phyloP scores from a whole-genome alignment of 2,329 filamentous ascomycete genomes.

The Aspergillus caelatus region DNA sequence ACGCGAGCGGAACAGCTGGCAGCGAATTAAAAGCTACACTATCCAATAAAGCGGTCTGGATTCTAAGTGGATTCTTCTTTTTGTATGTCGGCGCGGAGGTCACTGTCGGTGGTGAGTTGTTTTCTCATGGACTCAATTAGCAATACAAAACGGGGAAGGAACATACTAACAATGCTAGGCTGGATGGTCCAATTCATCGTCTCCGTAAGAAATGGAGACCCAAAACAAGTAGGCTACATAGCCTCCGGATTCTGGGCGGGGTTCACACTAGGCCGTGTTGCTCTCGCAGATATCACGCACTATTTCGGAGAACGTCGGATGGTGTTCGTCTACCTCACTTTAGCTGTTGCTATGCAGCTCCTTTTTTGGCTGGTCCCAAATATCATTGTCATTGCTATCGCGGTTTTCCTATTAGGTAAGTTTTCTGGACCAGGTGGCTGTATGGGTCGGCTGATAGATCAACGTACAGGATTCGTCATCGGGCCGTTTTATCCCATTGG shows the following conservation, averaged over 20 bases:
- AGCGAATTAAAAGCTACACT: constrained; percentile 23
- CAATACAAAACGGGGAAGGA: neutral
- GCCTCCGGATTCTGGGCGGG: constrained; percentile 28
- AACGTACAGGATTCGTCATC: constrained; percentile 25
- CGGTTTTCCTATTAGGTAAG: constrained; percentile 27
- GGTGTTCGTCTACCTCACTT: constrained; percentile 24
- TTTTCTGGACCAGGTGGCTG: neutral
- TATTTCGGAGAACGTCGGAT: constrained; percentile 28
- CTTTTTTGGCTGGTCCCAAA: constrained; percentile 27
- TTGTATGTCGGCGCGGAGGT: constrained; percentile 29
- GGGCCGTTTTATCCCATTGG: constrained; percentile 29
- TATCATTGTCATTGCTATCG: constrained; percentile 25
- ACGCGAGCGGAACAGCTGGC: constrained; percentile 22
- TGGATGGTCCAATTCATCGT: constrained; percentile 30
- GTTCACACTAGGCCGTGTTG: constrained; percentile 26
- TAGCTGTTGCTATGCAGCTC: constrained; percentile 23
- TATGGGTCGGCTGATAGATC: neutral
- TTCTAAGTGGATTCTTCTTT: constrained; percentile 29
- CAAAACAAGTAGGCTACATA: constrained; percentile 27
- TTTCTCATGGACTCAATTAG: rapidly evolving
- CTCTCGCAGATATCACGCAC: constrained; percentile 27
- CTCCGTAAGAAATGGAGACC: constrained; percentile 26
- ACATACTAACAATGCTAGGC: constrained; percentile 8
- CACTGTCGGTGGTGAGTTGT: constrained; percentile 22
- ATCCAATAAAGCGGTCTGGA: constrained; percentile 22